Conservation (phyloP, 345 rosid species). For the Isatis tinctoria region DNA sequence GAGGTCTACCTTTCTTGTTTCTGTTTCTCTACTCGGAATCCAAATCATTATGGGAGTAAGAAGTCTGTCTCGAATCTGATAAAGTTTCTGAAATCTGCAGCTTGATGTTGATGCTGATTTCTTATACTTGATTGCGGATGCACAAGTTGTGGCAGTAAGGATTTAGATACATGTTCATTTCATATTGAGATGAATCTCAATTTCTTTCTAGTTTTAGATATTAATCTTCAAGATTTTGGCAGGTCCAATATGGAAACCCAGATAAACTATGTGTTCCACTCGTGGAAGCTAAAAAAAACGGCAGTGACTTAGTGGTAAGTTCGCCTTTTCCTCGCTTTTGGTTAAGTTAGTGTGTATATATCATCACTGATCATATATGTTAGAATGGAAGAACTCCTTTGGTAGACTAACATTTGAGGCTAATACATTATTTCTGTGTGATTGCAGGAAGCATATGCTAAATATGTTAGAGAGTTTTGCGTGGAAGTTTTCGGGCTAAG, state of each 20-base stretch:
- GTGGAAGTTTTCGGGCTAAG: slow-evolving; percentile 42
- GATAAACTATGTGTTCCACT: slow-evolving; percentile 72
- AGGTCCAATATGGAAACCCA: slow-evolving; percentile 94
- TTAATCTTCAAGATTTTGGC: slow-evolving; percentile 23
- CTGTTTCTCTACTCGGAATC: not conserved
- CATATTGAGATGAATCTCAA: not conserved
- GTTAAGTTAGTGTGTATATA: not conserved
- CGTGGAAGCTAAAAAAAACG: slow-evolving; percentile 74
- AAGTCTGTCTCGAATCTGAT: not conserved
- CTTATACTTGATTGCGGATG: slow-evolving; percentile 87
- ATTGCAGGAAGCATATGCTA: slow-evolving; percentile 76
- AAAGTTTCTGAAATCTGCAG: slow-evolving; percentile 41
- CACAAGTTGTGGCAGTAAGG: slow-evolving; percentile 67
- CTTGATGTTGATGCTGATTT: slow-evolving; percentile 87
- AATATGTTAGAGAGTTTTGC: slow-evolving; percentile 58
- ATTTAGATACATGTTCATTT: not conserved
- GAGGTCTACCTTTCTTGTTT: slow-evolving; percentile 53
- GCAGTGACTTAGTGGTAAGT: slow-evolving; percentile 74
- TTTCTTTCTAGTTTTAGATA: slow-evolving; percentile 16
- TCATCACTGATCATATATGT: not conserved
- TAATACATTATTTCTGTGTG: not conserved
- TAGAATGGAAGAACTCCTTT: no score
- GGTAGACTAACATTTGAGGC: no score
- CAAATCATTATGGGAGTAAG: not conserved
- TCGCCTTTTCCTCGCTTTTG: not conserved